phyloP scores from a whole-genome alignment of 331 rosid species.

The Erythrophleum ivorense region DNA sequence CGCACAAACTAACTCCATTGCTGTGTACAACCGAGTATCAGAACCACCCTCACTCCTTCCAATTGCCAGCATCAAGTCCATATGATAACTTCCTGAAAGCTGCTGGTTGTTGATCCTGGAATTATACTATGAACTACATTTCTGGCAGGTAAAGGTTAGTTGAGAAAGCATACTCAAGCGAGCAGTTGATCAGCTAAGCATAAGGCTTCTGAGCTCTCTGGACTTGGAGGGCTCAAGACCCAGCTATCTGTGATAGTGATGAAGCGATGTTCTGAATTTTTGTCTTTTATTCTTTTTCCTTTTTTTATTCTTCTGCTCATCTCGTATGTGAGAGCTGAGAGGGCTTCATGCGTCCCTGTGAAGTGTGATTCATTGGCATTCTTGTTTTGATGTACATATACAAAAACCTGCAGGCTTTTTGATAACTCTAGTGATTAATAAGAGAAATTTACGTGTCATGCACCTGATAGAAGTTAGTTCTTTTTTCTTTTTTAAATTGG shows the following conservation, averaged over 20 bases:
- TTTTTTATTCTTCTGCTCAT: slow-evolving; percentile 10
- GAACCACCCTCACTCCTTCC: slow-evolving; percentile 56
- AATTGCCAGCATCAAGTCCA: slow-evolving; percentile 87
- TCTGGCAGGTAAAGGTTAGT: slow-evolving; percentile 21
- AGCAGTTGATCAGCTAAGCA: slow-evolving; percentile 22
- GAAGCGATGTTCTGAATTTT: slow-evolving; percentile 18
- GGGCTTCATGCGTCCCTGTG: slow-evolving; percentile 37
- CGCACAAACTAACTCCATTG: slow-evolving; percentile 43
- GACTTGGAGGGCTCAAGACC: slow-evolving; percentile 24
- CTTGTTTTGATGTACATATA: slow-evolving; percentile 40
- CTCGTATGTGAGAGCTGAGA: neutral
- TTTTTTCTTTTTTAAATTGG: neutral
- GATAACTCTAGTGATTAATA: neutral
- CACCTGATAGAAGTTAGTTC: neutral
- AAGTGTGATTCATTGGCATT: slow-evolving; percentile 27
- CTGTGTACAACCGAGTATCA: slow-evolving; percentile 57
- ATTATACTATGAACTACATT: slow-evolving; percentile 28
- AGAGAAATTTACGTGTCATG: slow-evolving; percentile 8
- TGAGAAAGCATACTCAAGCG: slow-evolving; percentile 25
- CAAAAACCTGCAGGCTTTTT: slow-evolving; percentile 34
- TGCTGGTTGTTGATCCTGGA: slow-evolving; percentile 77
- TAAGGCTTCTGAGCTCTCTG: slow-evolving; percentile 23
- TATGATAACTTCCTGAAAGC: slow-evolving; percentile 89
- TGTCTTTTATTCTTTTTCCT: neutral
- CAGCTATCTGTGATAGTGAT: slow-evolving; percentile 24